A percentile compares a stretch with the other conserved stretches of the same genome.
These are phyloP conservation scores for Fusarium palustre DNA, from an alignment of 2,329 filamentous ascomycete species.

Conservation along the genomic window DNA sequence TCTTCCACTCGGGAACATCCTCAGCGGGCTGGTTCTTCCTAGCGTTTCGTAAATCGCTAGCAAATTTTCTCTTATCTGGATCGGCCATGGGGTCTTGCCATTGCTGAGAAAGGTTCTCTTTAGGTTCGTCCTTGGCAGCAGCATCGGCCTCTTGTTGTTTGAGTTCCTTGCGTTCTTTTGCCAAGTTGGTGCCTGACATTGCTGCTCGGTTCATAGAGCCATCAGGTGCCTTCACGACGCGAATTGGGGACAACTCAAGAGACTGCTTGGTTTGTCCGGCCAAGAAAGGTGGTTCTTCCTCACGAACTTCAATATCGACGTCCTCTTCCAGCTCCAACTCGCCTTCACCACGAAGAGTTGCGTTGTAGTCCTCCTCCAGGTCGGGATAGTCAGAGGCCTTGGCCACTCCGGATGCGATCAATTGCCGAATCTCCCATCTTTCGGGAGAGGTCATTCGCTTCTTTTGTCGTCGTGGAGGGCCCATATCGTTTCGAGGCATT, in stretches of 20 bases:
- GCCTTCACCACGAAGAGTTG: slow-evolving; percentile 85
- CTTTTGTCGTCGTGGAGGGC: slow-evolving; percentile 69
- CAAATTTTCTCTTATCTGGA: slow-evolving; percentile 87
- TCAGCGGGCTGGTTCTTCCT: slow-evolving; percentile 72
- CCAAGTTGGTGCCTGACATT: slow-evolving; percentile 88
- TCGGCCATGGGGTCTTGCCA: slow-evolving; percentile 98
- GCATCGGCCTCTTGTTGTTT: slow-evolving; percentile 88
- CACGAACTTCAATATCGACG: slow-evolving; percentile 94
- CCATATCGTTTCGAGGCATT: slow-evolving; percentile 55
- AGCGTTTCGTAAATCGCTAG: slow-evolving; percentile 81
- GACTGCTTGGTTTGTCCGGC: slow-evolving; percentile 97
- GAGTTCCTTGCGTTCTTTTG: slow-evolving; percentile 90
- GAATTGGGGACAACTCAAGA: slow-evolving; percentile 91
- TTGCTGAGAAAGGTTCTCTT: slow-evolving; percentile 86
- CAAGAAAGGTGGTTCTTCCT: slow-evolving; percentile 96
- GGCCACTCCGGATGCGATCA: slow-evolving; percentile 94
- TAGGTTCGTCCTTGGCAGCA: slow-evolving; percentile 77
- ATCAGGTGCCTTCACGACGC: slow-evolving; percentile 96
- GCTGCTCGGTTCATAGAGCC: slow-evolving; percentile 97
- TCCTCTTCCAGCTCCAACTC: slow-evolving; percentile 95
- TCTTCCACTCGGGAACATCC: slow-evolving; percentile 92
- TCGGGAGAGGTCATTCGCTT: slow-evolving; percentile 98
- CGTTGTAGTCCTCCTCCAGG: slow-evolving; percentile 92
- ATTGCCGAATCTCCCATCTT: slow-evolving; percentile 95
- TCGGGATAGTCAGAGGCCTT: slow-evolving; percentile 95